Evolutionary conservation across 2,329 filamentous ascomycete species (phyloP).

Genomic region (Sclerotinia sclerotiorum): DNA sequence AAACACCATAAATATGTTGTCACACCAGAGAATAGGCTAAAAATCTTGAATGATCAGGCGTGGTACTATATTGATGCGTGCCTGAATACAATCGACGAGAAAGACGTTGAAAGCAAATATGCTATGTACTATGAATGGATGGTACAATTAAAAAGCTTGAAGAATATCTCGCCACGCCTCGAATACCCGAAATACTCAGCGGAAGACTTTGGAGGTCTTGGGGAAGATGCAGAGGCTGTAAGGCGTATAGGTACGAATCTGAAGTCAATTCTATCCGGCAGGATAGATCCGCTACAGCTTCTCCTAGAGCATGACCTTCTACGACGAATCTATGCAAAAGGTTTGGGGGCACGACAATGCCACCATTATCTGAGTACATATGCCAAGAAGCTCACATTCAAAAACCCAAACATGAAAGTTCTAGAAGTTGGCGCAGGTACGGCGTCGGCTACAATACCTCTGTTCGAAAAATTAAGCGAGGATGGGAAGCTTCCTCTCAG

Average conservation of each 20-base stretch:
- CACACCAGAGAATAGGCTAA: not conserved
- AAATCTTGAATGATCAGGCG: not conserved
- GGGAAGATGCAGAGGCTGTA: not conserved
- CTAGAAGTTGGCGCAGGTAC: slow-evolving; percentile 36
- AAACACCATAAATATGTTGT: not conserved
- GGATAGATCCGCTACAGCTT: not conserved
- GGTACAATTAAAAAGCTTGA: not conserved
- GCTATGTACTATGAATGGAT: not conserved
- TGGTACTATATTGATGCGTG: not conserved
- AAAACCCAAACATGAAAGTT: slow-evolving; percentile 38
- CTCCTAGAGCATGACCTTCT: not conserved
- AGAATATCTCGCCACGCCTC: not conserved
- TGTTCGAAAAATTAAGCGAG: not conserved
- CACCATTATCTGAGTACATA: not conserved
- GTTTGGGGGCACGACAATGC: not conserved
- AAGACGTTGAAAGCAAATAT: not conserved
- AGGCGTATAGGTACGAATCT: not conserved
- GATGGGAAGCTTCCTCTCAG: not conserved
- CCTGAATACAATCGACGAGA: not conserved
- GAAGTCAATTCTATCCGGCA: not conserved
- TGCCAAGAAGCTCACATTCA: slow-evolving; percentile 19
- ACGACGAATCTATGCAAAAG: not conserved
- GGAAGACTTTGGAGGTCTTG: not conserved
- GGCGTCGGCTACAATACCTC: slow-evolving; percentile 1
- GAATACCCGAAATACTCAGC: not conserved